Conservation (phyloP, 1,284 basidiomycete genomes). For the Athelia psychrophila region DNA sequence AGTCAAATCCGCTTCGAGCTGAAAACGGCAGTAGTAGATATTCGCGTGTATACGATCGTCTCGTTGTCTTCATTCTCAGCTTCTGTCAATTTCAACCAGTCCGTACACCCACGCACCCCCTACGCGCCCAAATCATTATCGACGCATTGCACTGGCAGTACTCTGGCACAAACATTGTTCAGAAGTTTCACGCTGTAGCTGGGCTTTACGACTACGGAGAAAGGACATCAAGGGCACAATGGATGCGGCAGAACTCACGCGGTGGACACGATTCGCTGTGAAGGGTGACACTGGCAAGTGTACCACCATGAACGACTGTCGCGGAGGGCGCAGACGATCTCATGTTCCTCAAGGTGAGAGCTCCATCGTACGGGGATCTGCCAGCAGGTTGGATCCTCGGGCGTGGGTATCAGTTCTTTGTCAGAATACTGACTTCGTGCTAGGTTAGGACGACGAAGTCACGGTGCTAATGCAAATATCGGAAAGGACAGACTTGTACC, state of each 20-base stretch:
- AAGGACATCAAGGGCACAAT: constrained; percentile 29
- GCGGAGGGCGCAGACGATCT: constrained; percentile 77
- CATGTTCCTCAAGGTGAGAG: constrained; percentile 80
- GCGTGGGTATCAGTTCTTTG: no score
- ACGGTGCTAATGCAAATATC: constrained; percentile 73
- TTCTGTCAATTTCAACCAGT: no score
- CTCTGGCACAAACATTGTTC: background rate
- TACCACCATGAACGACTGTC: constrained; percentile 70
- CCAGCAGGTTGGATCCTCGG: no score
- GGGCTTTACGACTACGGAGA: background rate
- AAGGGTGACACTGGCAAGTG: constrained; percentile 81
- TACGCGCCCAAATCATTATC: background rate
- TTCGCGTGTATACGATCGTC: background rate
- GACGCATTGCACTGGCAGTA: background rate
- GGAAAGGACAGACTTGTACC: constrained; percentile 49
- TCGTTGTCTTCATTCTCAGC: no score
- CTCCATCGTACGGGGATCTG: no score
- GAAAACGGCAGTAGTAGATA: no score
- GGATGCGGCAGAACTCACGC: constrained; percentile 68
- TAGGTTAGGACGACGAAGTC: constrained; percentile 78
- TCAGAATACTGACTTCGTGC: no score
- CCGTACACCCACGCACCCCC: background rate
- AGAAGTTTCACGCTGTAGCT: background rate
- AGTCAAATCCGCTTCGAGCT: no score
- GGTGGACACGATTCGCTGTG: constrained; percentile 78